A percentile compares a stretch with the other conserved stretches of the same genome.
Conservation (phyloP, 257 asterid species). For the Solanum dulcamara region DNA sequence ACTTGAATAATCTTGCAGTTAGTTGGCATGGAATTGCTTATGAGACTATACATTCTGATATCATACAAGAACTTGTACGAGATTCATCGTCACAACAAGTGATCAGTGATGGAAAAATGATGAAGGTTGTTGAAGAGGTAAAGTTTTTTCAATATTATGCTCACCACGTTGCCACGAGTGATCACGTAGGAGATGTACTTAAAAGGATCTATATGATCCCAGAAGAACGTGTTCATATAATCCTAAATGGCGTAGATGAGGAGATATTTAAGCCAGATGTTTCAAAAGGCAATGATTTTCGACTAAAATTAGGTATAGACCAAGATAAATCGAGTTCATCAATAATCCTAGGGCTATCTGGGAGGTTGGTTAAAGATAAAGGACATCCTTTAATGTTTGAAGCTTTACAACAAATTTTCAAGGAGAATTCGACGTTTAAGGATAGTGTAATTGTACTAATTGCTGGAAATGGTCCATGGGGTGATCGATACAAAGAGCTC, state of each 20-base stretch:
- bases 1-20: conserved; percentile 44
- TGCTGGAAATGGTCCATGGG: conserved; percentile 87
- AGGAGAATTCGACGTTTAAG: conserved; percentile 26
- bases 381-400: conserved; percentile 63
- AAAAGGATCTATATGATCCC: conserved; percentile 67
- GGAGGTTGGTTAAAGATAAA: conserved; percentile 74
- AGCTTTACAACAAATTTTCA: conserved; percentile 45
- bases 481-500: conserved; percentile 41
- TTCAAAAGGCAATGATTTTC: neutral
- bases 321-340: neutral
- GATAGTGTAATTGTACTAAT: conserved; percentile 37
- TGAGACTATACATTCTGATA: conserved; percentile 40
- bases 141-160: conserved; percentile 48
- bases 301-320: neutral
- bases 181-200: conserved; percentile 59
- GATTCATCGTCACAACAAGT: neutral
- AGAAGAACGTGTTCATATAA: conserved; percentile 55
- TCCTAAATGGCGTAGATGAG: conserved; percentile 11
- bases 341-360: conserved; percentile 49
- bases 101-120: conserved; percentile 22
- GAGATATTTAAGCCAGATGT: neutral
- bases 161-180: conserved; percentile 73
- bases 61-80: conserved; percentile 48
- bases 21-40: conserved; percentile 81
- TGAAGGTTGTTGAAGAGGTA: conserved; percentile 60